phyloP scores from a whole-genome alignment of 306 rosid genomes.

The Lathyrus aphaca region DNA sequence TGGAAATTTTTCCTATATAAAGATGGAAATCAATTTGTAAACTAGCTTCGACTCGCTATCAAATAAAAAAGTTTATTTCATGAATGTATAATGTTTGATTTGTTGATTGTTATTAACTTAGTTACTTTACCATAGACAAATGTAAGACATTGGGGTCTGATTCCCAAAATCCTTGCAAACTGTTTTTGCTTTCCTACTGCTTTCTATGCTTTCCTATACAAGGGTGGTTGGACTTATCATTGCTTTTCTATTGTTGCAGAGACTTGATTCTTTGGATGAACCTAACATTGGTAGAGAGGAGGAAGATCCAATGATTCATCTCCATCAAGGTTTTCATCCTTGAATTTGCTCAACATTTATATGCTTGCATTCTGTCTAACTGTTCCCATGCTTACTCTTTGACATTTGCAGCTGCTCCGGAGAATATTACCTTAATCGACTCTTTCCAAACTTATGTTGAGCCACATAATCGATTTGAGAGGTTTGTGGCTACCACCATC shows the following conservation, averaged over 20 bases:
- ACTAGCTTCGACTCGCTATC: not conserved
- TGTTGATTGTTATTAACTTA: not conserved
- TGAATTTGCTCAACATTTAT: conserved; percentile 24
- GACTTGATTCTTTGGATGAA: conserved; percentile 74
- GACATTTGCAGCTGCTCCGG: conserved; percentile 58
- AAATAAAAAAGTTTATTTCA: conserved; percentile 2
- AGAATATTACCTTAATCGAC: conserved; percentile 65
- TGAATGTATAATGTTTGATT: conserved; percentile 1
- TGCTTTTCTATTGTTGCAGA: conserved; percentile 52
- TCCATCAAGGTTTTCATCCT: conserved; percentile 69
- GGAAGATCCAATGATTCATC: conserved; percentile 48
- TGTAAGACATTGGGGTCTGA: conserved; percentile 3
- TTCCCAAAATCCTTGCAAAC: conserved; percentile 3
- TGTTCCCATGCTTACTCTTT: conserved; percentile 35
- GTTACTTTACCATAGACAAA: conserved; percentile 15
- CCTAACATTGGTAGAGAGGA: conserved; percentile 46
- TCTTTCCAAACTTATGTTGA: conserved; percentile 50
- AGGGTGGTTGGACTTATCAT: conserved; percentile 12
- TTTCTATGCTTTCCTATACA: no score
- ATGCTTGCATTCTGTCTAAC: conserved; percentile 1
- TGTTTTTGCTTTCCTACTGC: not conserved
- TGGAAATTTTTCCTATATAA: not conserved
- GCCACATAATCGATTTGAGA: conserved; percentile 57
- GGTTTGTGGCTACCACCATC: conserved; percentile 49
- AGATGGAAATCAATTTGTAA: not conserved